Conservation (phyloP, 2,329 filamentous ascomycete species). For the Stenocarpella maydis region DNA sequence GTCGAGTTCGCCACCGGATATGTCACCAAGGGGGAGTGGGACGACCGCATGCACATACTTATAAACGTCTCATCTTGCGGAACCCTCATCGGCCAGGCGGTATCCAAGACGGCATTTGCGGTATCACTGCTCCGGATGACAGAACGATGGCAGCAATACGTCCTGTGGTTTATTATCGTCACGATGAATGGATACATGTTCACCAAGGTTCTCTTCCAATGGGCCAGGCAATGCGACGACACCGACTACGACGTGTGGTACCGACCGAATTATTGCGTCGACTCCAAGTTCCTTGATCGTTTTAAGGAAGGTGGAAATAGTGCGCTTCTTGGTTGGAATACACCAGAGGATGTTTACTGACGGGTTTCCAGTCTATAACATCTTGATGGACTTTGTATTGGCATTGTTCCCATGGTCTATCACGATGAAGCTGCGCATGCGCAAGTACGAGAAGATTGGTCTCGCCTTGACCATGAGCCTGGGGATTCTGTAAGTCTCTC, state of each 20-base stretch:
- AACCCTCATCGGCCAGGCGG: constrained; percentile 22
- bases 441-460: constrained; percentile 20
- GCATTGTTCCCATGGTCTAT: constrained; percentile 27
- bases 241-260: constrained; percentile 24
- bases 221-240: constrained; percentile 17
- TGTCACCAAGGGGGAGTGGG: constrained; percentile 26
- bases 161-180: constrained; percentile 25
- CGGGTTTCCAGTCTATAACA: constrained; percentile 12
- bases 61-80: constrained; percentile 22
- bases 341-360: background rate
- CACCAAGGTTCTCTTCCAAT: constrained; percentile 21
- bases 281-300: background rate
- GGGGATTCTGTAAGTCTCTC: constrained; percentile 13
- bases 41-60: constrained; percentile 27
- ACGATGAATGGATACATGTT: constrained; percentile 27
- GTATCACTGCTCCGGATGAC: constrained; percentile 26
- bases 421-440: constrained; percentile 22
- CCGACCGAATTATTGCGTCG: constrained; percentile 5
- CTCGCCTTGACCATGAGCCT: constrained; percentile 24
- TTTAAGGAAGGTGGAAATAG: constrained; percentile 22
- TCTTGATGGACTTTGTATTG: constrained; percentile 26
- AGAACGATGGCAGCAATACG: constrained; percentile 7
- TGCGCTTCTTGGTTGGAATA: background rate
- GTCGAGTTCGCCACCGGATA: constrained; percentile 26
- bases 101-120: constrained; percentile 25